phyloP scores from a whole-genome alignment of 768 basidiomycete species.

The Podaxis pistillaris region DNA sequence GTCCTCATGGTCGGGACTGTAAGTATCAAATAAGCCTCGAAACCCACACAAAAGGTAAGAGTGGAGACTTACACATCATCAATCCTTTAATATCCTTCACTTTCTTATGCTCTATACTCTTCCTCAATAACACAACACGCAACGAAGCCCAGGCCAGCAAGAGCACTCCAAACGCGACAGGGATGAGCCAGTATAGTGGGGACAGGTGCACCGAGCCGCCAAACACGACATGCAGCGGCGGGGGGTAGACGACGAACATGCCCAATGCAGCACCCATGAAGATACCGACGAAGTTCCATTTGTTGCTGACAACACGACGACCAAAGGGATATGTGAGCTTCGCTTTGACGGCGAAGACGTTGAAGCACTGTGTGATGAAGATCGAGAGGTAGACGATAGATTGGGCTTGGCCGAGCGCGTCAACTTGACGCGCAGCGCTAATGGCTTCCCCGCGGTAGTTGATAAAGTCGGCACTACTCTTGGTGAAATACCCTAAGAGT shows the following conservation, averaged over 20 bases:
- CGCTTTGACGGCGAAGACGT: slow-evolving; percentile 70
- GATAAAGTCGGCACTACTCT: slow-evolving; percentile 50
- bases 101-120: slow-evolving; percentile 49
- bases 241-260: slow-evolving; percentile 69
- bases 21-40: slow-evolving; percentile 15
- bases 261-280: slow-evolving; percentile 59
- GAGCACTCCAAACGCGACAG: slow-evolving; percentile 55
- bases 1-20: slow-evolving; percentile 65
- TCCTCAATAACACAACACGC: slow-evolving; percentile 55
- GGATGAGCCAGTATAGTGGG: slow-evolving; percentile 70
- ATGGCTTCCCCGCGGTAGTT: slow-evolving; percentile 51
- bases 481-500: slow-evolving; percentile 43
- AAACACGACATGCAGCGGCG: slow-evolving; percentile 68
- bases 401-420: slow-evolving; percentile 60
- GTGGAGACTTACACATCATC: slow-evolving; percentile 61
- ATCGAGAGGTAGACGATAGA: slow-evolving; percentile 69
- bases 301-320: slow-evolving; percentile 50
- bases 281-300: slow-evolving; percentile 65
- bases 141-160: slow-evolving; percentile 58
- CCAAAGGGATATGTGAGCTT: slow-evolving; percentile 66
- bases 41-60: not conserved
- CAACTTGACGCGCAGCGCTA: slow-evolving; percentile 46
- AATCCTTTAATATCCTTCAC: slow-evolving; percentile 68
- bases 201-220: slow-evolving; percentile 56
- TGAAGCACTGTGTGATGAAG: slow-evolving; percentile 70